These are phyloP conservation scores for Coccinonectria pachysandricola DNA, from an alignment of 2,329 filamentous ascomycete genomes.

Conservation along the genomic window DNA sequence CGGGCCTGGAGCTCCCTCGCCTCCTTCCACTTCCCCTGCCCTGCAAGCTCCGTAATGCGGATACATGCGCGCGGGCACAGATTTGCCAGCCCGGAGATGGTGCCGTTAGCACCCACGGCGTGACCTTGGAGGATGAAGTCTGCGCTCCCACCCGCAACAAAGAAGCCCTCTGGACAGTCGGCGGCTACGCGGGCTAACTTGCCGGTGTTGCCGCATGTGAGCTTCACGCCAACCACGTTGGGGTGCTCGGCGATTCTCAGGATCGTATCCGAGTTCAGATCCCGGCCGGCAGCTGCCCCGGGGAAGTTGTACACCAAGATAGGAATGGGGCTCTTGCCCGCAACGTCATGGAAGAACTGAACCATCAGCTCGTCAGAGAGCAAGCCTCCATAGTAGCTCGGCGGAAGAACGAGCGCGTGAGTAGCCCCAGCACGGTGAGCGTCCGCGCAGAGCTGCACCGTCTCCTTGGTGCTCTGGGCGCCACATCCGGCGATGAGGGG, in stretches of 20 bases:
- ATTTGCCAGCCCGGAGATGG: conserved; percentile 31
- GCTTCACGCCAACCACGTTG: conserved; percentile 55
- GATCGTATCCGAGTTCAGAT: conserved; percentile 50
- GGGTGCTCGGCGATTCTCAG: conserved; percentile 40
- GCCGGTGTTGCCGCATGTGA: conserved; percentile 56
- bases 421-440: conserved; percentile 62
- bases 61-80: conserved; percentile 28
- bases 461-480: conserved; percentile 64
- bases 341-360: conserved; percentile 55
- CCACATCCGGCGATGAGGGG: conserved; percentile 65
- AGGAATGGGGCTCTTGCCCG: conserved; percentile 48
- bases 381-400: conserved; percentile 65
- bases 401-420: conserved; percentile 66
- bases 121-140: conserved; percentile 33
- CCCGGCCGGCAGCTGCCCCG: conserved; percentile 47
- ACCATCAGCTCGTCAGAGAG: conserved; percentile 41
- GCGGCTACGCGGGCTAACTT: conserved; percentile 44
- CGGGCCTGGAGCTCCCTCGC: conserved; percentile 28
- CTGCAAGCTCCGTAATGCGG: conserved; percentile 24
- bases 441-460: conserved; percentile 59
- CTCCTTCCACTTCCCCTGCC: conserved; percentile 22
- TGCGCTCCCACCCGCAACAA: conserved; percentile 28
- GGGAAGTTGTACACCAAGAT: conserved; percentile 59
- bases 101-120: conserved; percentile 29
- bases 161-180: conserved; percentile 24